These are phyloP conservation scores for Fermentozyma sake DNA, from an alignment of 1,139 yeast species.

Conservation along the genomic window DNA sequence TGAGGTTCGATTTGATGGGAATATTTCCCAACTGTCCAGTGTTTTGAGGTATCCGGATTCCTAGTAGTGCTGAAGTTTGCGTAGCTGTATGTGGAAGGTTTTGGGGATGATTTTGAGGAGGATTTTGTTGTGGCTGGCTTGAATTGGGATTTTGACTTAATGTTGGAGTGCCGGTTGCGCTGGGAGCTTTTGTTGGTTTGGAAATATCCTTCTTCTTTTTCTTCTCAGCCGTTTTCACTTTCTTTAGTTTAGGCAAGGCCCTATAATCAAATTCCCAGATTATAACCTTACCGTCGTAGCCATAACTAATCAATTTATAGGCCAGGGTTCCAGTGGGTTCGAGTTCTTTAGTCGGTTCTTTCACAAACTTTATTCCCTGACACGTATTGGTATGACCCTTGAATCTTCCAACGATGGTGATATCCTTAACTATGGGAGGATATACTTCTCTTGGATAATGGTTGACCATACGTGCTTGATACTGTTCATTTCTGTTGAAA, in stretches of 20 bases:
- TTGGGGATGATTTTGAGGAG: too few relatives aligned
- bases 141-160: too few relatives aligned
- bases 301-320: conserved; percentile 63
- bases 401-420: conserved; percentile 44
- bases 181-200: conserved; percentile 4
- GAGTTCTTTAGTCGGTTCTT: conserved; percentile 13
- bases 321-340: conserved; percentile 22
- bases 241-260: conserved; percentile 48
- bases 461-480: conserved; percentile 9
- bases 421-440: conserved; percentile 39
- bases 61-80: conserved; percentile 6
- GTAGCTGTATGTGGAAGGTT: conserved; percentile 5
- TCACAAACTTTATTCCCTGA: conserved; percentile 37
- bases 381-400: conserved; percentile 72
- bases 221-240: conserved; percentile 2
- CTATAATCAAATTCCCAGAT: conserved; percentile 74
- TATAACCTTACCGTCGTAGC: conserved; percentile 64
- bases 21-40: conserved; percentile 4
- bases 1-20: conserved; percentile 3
- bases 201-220: conserved; percentile 6
- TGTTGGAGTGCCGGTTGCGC: conserved; percentile 6
- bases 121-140: too few relatives aligned
- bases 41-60: too few relatives aligned
- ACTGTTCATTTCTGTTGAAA: conserved; percentile 2
- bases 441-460: conserved; percentile 16